Evolutionary conservation across 768 basidiomycete species (phyloP).

Genomic region (Agrocybe chaxingu): DNA sequence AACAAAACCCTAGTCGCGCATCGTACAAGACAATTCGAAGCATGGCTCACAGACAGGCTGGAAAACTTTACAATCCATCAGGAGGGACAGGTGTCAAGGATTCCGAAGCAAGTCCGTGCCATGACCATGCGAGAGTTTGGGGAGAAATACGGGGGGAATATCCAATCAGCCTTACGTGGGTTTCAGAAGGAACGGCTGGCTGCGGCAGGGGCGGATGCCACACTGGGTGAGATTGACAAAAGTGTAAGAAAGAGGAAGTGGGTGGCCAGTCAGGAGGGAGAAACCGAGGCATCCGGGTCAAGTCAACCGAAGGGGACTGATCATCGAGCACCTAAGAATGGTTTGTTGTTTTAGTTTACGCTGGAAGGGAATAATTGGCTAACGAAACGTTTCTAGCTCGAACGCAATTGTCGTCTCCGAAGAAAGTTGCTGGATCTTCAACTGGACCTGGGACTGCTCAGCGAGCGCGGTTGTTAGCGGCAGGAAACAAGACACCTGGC

Average conservation of each 20-base stretch:
- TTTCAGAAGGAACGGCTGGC: slow-evolving; percentile 62
- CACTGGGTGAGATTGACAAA: slow-evolving; percentile 57
- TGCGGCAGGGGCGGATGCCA: slow-evolving; percentile 45
- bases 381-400: slow-evolving; percentile 19
- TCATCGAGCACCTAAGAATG: slow-evolving; percentile 55
- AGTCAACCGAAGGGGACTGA: slow-evolving; percentile 27
- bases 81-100: slow-evolving; percentile 69
- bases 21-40: slow-evolving; percentile 68
- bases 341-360: slow-evolving; percentile 31
- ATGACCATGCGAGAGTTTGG: slow-evolving; percentile 79
- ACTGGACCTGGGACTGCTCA: slow-evolving; percentile 54
- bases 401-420: slow-evolving; percentile 48
- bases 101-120: slow-evolving; percentile 69
- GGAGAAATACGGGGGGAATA: slow-evolving; percentile 72
- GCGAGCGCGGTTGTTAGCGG: slow-evolving; percentile 37
- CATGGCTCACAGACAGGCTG: slow-evolving; percentile 71
- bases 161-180: slow-evolving; percentile 68
- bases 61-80: slow-evolving; percentile 74
- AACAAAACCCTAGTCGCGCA: slow-evolving; percentile 52
- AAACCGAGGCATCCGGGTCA: slow-evolving; percentile 34
- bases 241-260: slow-evolving; percentile 75
- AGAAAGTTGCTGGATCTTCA: slow-evolving; percentile 48
- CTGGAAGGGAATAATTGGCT: background rate
- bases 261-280: slow-evolving; percentile 61
- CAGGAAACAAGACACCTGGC: slow-evolving; percentile 40